phyloP scores from a whole-genome alignment of 176 grass and related monocot genomes.

The Leersia perrieri region DNA sequence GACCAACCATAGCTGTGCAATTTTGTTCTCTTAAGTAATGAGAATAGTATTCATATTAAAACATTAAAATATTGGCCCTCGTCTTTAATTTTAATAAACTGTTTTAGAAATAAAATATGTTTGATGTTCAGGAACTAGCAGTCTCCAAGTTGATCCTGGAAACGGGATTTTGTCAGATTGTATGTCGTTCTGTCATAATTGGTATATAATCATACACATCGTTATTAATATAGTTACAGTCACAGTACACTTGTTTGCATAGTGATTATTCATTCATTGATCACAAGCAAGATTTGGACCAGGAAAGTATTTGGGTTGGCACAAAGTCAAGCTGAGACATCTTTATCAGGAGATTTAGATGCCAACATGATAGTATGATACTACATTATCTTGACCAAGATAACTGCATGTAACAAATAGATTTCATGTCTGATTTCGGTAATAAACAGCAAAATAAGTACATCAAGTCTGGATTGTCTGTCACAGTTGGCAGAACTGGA shows the following conservation, averaged over 20 bases:
- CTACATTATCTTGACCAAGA: neutral
- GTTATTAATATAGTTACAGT: neutral
- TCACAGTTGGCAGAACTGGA: neutral
- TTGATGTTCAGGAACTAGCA: neutral
- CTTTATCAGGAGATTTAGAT: neutral
- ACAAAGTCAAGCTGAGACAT: conserved; percentile 6
- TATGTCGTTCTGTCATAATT: conserved; percentile 8
- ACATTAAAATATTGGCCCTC: neutral
- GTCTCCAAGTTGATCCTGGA: conserved; percentile 5
- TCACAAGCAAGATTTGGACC: conserved; percentile 1
- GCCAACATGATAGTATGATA: neutral
- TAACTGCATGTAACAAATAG: neutral
- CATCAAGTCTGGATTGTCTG: neutral
- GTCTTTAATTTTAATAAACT: neutral
- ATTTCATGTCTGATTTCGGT: neutral
- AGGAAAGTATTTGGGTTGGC: neutral
- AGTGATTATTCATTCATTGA: neutral
- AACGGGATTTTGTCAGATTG: neutral
- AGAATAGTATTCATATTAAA: neutral
- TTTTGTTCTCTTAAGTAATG: neutral
- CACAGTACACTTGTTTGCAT: neutral
- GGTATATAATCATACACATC: neutral
- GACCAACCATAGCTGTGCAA: neutral
- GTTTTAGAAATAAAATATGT: neutral
- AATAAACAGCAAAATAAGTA: neutral